Percentiles rank a stretch among this genome's conserved stretches.
Evolutionary conservation across 2,329 filamentous ascomycete genomes (phyloP).

Genomic region (Cladosporium cucumerinum): DNA sequence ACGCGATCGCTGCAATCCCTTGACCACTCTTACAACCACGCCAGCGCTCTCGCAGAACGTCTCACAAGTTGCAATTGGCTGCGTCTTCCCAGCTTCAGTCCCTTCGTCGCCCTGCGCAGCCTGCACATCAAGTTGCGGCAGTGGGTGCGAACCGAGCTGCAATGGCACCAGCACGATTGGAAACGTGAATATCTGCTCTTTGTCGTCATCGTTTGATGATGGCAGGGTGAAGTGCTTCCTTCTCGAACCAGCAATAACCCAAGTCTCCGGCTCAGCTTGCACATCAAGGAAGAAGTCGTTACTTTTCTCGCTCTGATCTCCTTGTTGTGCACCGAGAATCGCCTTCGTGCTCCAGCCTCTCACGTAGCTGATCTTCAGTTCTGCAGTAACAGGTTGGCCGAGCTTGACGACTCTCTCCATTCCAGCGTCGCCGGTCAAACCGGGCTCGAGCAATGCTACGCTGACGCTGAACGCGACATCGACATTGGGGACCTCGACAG

Average conservation of each 20-base stretch:
- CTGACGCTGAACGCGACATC: slow-evolving; percentile 79
- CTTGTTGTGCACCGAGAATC: slow-evolving; percentile 37
- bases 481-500: slow-evolving; percentile 82
- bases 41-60: slow-evolving; percentile 76
- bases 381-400: slow-evolving; percentile 64
- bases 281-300: slow-evolving; percentile 77
- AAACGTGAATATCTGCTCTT: slow-evolving; percentile 44
- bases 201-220: background rate
- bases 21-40: slow-evolving; percentile 70
- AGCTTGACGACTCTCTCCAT: slow-evolving; percentile 41
- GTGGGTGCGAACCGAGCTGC: slow-evolving; percentile 70
- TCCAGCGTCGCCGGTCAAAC: slow-evolving; percentile 25
- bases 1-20: slow-evolving; percentile 46
- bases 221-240: slow-evolving; percentile 12
- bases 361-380: slow-evolving; percentile 56
- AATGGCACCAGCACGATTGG: slow-evolving; percentile 76
- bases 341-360: slow-evolving; percentile 53
- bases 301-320: slow-evolving; percentile 16
- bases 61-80: slow-evolving; percentile 53
- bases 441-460: slow-evolving; percentile 48
- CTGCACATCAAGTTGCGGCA: slow-evolving; percentile 76
- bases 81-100: slow-evolving; percentile 27
- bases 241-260: slow-evolving; percentile 73
- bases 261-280: slow-evolving; percentile 67
- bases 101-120: slow-evolving; percentile 47